Evolutionary conservation across 306 rosid genomes (phyloP).

Genomic region (Medicago arabica): DNA sequence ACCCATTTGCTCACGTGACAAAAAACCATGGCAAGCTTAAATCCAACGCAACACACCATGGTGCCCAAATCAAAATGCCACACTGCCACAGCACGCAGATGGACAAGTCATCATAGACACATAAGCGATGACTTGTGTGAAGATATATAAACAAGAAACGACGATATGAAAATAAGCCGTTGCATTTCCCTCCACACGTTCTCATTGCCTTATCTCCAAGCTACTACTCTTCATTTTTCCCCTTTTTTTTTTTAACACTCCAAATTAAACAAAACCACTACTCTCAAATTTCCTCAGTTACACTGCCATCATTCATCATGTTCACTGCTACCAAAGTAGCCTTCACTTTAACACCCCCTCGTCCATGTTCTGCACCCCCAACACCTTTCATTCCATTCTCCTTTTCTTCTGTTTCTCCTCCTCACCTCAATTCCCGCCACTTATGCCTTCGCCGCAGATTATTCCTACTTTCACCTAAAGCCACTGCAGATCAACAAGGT

Average conservation of each 20-base stretch:
- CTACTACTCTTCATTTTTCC: conserved; percentile 17
- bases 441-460: conserved; percentile 56
- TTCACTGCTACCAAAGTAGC: conserved; percentile 70
- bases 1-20: conserved; percentile 11
- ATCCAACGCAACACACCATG: conserved; percentile 36
- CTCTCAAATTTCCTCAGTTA: background rate
- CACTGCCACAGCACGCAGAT: too few relatives aligned
- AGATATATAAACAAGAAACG: conserved; percentile 13
- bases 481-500: conserved; percentile 90
- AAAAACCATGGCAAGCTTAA: conserved; percentile 13
- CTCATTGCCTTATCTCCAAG: conserved; percentile 69
- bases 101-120: conserved; percentile 20
- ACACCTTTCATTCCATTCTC: conserved; percentile 61
- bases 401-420: conserved; percentile 42
- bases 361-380: conserved; percentile 48
- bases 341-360: conserved; percentile 56
- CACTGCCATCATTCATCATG: conserved; percentile 26
- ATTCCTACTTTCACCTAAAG: conserved; percentile 59
- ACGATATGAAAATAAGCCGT: conserved; percentile 44
- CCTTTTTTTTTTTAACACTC: conserved; percentile 52
- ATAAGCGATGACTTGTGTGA: background rate
- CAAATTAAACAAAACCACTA: conserved; percentile 37
- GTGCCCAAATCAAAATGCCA: too few relatives aligned
- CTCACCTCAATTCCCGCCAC: conserved; percentile 58
- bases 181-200: conserved; percentile 78